phyloP scores from a whole-genome alignment of 2,329 filamentous ascomycete genomes.

The Sporothrix luriei region DNA sequence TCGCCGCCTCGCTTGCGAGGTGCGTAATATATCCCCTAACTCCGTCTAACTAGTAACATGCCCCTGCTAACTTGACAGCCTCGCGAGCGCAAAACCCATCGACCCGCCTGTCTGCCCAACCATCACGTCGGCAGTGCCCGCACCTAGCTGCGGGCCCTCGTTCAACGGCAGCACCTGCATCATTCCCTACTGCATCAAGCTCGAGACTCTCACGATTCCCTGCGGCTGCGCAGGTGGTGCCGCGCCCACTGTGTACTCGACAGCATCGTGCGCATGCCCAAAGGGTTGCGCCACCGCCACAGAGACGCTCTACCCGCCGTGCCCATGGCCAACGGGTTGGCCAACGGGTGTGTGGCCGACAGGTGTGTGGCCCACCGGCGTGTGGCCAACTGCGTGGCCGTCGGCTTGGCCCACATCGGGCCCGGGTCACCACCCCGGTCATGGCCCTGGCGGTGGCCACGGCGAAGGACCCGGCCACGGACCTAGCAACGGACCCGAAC shows the following conservation, averaged over 20 bases:
- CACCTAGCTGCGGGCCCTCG: conserved; percentile 23
- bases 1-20: conserved; percentile 19
- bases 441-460: not conserved
- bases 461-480: not conserved
- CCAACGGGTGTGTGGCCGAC: not conserved
- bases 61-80: conserved; percentile 2
- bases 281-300: conserved; percentile 32
- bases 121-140: conserved; percentile 15
- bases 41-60: not conserved
- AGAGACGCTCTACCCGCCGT: conserved; percentile 24
- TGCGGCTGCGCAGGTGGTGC: conserved; percentile 24
- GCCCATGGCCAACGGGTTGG: conserved; percentile 14
- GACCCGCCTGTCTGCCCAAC: conserved; percentile 22
- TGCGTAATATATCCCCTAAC: not conserved
- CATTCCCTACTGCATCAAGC: conserved; percentile 8
- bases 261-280: conserved; percentile 30
- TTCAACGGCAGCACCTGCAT: conserved; percentile 6
- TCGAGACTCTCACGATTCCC: conserved; percentile 24
- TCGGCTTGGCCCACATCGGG: not conserved
- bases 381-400: not conserved
- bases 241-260: conserved; percentile 26
- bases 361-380: not conserved
- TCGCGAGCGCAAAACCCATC: conserved; percentile 19
- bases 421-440: not conserved
- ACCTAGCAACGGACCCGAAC: not conserved